Base-by-base conservation (phyloP, 2,329 filamentous ascomycete genomes). In the Thelonectria discophora region DNA sequence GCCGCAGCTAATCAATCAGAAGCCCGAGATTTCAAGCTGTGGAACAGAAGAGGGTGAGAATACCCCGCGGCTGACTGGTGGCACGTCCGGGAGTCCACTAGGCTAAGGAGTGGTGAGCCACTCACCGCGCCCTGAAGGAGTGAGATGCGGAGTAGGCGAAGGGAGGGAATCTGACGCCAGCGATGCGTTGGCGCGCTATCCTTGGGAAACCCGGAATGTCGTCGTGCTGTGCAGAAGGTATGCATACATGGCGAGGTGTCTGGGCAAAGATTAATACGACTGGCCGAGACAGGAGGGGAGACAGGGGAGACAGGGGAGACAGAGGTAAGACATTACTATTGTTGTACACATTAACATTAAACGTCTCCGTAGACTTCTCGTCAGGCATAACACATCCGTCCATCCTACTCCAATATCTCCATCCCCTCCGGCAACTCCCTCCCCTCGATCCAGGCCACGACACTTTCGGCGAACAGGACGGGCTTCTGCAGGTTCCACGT, bases 401-500 rank as follows among this genome's bases (percentile, higher is more conserved):
- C 21, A 24, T 24, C 17, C 34, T 27, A 69, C 46, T 32, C 54
- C 39, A 70, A 50, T 24, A 64, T 27, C 60, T 73, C 70, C 45
- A 74, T 64, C 6, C 56, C 70, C 8, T 56, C 53, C 8, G 76
- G 76, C 52, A 79, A 51, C 21, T 58, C 51, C 21, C 53, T 51
- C 18, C 64, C 65, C 37, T 73, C 67, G 10, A 77, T 60, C 78
- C 79, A 81, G 4, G 76, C 75, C 60, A 66, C 69, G 11, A 80
- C 67, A 2, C 69, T 75, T 37, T 69, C 65, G 1, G 77, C 75
- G 64, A 80, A 81, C 7, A 80, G 49, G 43, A 74, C 63, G 1
- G 79, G 79, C 32, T 76, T 68, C 58, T 80, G 78, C 60, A 80
- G 58, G 58, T 80, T 75, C 79, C 79, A 80, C 39, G 73, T 72